Conservation (phyloP, 1,139 yeast genomes). For the Scheffersomyces illinoinensis region DNA sequence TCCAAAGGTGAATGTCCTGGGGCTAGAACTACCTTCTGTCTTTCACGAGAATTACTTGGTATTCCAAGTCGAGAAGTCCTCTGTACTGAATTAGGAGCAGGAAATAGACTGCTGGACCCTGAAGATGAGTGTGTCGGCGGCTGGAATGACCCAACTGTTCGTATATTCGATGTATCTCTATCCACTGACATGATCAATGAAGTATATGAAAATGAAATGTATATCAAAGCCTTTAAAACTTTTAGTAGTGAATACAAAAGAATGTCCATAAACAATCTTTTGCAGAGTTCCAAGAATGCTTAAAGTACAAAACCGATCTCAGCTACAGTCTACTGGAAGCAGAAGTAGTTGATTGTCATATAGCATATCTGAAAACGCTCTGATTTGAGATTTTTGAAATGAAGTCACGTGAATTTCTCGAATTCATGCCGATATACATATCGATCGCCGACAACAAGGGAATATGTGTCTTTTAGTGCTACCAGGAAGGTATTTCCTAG, state of each 20-base stretch:
- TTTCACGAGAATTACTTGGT: constrained; percentile 15
- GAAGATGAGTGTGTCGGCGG: not conserved
- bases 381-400: not conserved
- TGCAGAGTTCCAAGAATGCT: too few species aligned
- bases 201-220: not conserved
- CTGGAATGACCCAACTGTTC: not conserved
- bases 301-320: too few species aligned
- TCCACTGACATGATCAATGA: not conserved
- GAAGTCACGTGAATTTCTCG: not conserved
- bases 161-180: not conserved
- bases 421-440: not conserved
- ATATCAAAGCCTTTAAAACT: not conserved
- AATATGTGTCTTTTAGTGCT: too few species aligned
- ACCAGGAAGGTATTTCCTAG: not conserved
- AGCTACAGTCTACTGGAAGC: too few species aligned
- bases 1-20: constrained; percentile 88
- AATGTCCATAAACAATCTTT: too few species aligned
- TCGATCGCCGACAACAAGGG: not conserved
- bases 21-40: constrained; percentile 60
- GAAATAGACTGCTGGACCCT: constrained; percentile 21
- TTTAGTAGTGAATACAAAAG: too few species aligned
- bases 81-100: constrained; percentile 44
- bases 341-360: not conserved
- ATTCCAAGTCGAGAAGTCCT: constrained; percentile 20
- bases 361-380: not conserved